Percentiles rank a stretch among this genome's conserved stretches.
Conservation (phyloP, 768 basidiomycete genomes). For the Serendipita sp. region DNA sequence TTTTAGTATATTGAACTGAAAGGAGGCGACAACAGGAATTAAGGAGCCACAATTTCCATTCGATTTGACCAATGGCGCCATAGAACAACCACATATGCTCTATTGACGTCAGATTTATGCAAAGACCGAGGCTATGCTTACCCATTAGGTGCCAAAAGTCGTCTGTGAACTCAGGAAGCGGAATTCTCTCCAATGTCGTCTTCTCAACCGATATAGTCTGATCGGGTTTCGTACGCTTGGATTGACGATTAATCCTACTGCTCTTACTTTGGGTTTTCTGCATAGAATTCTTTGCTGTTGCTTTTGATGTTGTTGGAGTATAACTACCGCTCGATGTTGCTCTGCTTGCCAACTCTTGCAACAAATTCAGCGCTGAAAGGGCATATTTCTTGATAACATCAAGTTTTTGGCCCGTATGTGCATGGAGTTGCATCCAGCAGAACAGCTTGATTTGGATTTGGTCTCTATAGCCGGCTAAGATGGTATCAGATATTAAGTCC, state of each 20-base stretch:
- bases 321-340: no score
- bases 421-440: background rate
- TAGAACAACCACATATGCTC: slow-evolving; percentile 2
- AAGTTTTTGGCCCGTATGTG: slow-evolving; percentile 12
- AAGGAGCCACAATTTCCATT: background rate
- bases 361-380: slow-evolving; percentile 32
- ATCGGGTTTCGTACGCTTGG: no score
- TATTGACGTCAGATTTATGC: slow-evolving; percentile 61
- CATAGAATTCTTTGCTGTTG: no score
- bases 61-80: background rate
- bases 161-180: background rate
- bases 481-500: background rate
- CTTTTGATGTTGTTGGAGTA: no score
- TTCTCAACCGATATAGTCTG: no score
- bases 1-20: background rate
- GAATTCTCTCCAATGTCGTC: no score
- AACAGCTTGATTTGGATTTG: background rate
- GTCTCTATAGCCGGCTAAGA: background rate
- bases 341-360: slow-evolving; percentile 9
- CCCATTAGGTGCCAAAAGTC: background rate
- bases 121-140: slow-evolving; percentile 43
- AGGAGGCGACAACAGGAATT: background rate
- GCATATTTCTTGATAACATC: slow-evolving; percentile 23
- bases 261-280: no score
- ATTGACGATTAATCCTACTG: no score